Conservation (phyloP, 2,329 filamentous ascomycete genomes). For the Basipetospora chlamydospora region DNA sequence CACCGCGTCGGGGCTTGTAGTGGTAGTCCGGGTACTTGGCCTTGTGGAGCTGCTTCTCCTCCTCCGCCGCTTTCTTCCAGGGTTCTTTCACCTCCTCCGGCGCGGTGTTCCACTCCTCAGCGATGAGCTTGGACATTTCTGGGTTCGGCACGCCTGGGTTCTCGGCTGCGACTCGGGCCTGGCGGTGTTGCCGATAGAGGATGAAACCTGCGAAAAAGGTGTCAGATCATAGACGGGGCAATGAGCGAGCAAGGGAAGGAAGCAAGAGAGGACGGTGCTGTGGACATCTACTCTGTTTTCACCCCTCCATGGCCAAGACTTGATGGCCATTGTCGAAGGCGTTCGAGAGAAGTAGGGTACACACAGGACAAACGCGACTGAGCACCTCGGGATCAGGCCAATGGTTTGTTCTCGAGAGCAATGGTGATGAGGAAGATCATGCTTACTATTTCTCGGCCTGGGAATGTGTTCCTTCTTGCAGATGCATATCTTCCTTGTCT, state of each 20-base stretch:
- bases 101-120: slow-evolving; percentile 77
- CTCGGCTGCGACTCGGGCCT: slow-evolving; percentile 63
- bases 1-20: slow-evolving; percentile 70
- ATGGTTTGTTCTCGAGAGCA: no score
- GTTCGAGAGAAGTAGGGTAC: no score
- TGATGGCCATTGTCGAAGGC: no score
- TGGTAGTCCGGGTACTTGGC: slow-evolving; percentile 86
- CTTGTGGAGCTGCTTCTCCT: slow-evolving; percentile 83
- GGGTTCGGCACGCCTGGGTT: slow-evolving; percentile 88
- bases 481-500: slow-evolving; percentile 23
- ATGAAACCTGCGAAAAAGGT: slow-evolving; percentile 69
- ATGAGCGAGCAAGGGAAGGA: no score
- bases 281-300: no score
- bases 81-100: slow-evolving; percentile 58
- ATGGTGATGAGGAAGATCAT: no score
- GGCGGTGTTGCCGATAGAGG: slow-evolving; percentile 86
- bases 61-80: slow-evolving; percentile 84
- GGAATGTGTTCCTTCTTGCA: no score
- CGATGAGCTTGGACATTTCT: slow-evolving; percentile 94
- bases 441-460: slow-evolving; percentile 43
- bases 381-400: no score
- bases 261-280: no score
- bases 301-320: no score
- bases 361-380: no score
- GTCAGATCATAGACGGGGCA: no score